phyloP scores from a whole-genome alignment of 179 eudicot species.

The Silene vulgaris region DNA sequence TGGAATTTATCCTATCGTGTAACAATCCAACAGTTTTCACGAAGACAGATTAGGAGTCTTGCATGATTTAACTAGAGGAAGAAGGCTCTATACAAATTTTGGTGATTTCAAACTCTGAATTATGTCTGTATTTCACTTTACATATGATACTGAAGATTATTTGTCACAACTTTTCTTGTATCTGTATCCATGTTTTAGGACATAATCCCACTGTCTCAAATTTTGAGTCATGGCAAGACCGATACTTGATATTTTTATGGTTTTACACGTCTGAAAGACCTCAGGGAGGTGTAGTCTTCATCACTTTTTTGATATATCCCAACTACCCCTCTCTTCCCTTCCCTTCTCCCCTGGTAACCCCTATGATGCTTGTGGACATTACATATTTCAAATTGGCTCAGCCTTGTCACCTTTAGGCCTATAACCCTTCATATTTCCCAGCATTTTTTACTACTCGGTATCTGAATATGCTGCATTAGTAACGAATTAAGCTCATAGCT shows the following conservation, averaged over 20 bases:
- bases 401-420: neutral
- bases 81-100: no score
- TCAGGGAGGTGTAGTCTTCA: neutral
- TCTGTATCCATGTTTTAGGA: no score
- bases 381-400: neutral
- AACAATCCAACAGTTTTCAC: neutral
- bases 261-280: no score
- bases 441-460: neutral
- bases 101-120: no score
- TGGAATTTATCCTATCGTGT: neutral
- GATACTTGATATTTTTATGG: no score
- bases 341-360: neutral
- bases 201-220: no score
- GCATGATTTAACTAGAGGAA: no score
- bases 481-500: neutral
- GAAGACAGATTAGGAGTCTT: no score
- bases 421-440: neutral
- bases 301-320: neutral
- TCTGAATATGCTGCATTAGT: constrained; percentile 4
- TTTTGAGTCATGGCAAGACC: no score
- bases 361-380: neutral
- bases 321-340: neutral
- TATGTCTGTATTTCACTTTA: no score
- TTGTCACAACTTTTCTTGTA: no score
- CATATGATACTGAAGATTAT: no score